Conservation (phyloP, 2,329 filamentous ascomycete genomes). For the Aspergillus phoenicis region DNA sequence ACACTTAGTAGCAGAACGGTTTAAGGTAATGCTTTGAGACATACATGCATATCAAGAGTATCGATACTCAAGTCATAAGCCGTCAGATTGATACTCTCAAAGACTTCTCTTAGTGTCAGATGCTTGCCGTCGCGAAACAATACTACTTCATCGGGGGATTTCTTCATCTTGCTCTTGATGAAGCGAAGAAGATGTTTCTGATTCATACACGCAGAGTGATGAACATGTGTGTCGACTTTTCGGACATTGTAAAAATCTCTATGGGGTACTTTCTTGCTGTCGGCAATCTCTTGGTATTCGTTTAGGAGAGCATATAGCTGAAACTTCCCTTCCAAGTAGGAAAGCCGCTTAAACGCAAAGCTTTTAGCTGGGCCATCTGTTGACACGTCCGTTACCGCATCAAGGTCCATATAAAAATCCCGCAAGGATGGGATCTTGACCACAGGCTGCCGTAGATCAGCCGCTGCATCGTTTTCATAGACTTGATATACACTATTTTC, state of each 20-base stretch:
- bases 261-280: slow-evolving; percentile 96
- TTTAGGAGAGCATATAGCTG: slow-evolving; percentile 92
- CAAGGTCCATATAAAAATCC: slow-evolving; percentile 94
- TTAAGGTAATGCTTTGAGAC: slow-evolving; percentile 36
- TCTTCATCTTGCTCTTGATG: slow-evolving; percentile 99
- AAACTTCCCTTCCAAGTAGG: slow-evolving; percentile 96
- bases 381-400: slow-evolving; percentile 82
- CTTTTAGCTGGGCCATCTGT: slow-evolving; percentile 96
- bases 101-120: slow-evolving; percentile 88
- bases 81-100: slow-evolving; percentile 94
- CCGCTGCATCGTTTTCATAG: slow-evolving; percentile 69
- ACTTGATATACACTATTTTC: slow-evolving; percentile 89
- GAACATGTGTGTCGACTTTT: slow-evolving; percentile 98
- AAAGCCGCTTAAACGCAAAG: slow-evolving; percentile 90
- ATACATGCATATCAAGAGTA: slow-evolving; percentile 95
- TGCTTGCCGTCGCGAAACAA: slow-evolving; percentile 90
- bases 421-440: slow-evolving; percentile 86
- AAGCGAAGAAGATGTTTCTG: slow-evolving; percentile 97
- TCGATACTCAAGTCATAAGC: slow-evolving; percentile 98
- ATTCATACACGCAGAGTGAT: slow-evolving; percentile 99
- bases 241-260: slow-evolving; percentile 99
- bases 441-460: slow-evolving; percentile 67
- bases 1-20: slow-evolving; percentile 13
- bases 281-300: slow-evolving; percentile 96
- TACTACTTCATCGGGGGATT: slow-evolving; percentile 90